Base-by-base conservation (phyloP, 2,329 filamentous ascomycete species). In the Alternaria consortialis region DNA sequence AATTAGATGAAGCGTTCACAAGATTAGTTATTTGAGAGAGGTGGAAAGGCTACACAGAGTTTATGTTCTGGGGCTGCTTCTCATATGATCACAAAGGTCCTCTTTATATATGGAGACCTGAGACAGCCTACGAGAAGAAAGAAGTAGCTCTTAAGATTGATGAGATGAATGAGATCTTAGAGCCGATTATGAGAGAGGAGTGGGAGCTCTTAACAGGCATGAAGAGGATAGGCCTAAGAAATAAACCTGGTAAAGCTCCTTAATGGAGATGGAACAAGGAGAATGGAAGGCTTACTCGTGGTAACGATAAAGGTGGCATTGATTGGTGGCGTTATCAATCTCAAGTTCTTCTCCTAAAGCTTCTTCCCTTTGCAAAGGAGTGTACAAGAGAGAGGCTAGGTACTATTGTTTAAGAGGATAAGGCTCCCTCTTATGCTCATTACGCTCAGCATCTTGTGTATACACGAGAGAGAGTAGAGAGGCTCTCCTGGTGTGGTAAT, bases 331-430 rank as follows among this genome's bases (percentile, higher is more conserved):
- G 53, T 9, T 66, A 64, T 36, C 15, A 60, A 25, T 20, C 40
- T 17, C 12, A 34, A 46, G 53, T 66, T 8, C 34, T 64, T 17
- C 1, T 34, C 13, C 53, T 17, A 51, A 68, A 62, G 47, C 36
- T 67, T 6, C 17, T 64, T 27, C 58, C 50, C 36, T 66, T 66
- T 56, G 52, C 62, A 29, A 53, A 63, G 31, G 39, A 60, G 52
- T 63, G 47, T 31, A 34, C 39, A 8, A 59, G 27, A 39, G 42
- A 61, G 15, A 27, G 54, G 17, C 64, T 12, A 53, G 12, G 29
- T 25, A 66, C 53, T 44, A 2, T 64, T n/a, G 31, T 66, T n/a
- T 32, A 55, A 56, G 60, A 66, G 23, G 53, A 64, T 43, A 66
- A 66, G 25, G 61, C 60, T 25, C 59, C 53, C 23, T 31, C 56